Evolutionary conservation across 2,329 filamentous ascomycete genomes (phyloP), one percentile per base, ranked within the genome.

Genomic region (Fusarium oxysporum): DNA sequence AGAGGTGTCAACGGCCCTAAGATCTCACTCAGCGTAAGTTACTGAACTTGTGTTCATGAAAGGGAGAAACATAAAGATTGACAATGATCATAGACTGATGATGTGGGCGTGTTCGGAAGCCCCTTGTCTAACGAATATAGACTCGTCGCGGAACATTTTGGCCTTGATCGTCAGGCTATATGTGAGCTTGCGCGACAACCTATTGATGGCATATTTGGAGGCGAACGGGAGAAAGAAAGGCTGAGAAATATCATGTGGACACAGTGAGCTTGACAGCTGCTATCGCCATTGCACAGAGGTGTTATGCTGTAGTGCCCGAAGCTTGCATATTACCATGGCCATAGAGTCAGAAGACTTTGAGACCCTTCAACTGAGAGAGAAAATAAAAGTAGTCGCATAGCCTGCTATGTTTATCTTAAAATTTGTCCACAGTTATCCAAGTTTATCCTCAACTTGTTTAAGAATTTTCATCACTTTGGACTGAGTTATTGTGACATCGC

Each of bases 71-170:
- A 12, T 8, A 14, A 14, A 37, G 48, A 23, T 66, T 77, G 32
- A 77, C 16, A 11, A 2, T 16, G 5, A 21, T 21, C 45, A 8
- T 68, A 95, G 92, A 96, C 93, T 3, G 94, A 96, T 78, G 93
- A 96, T 76, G 92, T 96, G 14, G 94, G 93, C 4, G 90, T 96
- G 28, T 96, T 96, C 76, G 91, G 91, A 55, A 95, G 92, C 77
- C 86, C 89, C 0, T 81, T 95, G 8, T 95, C 92, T 1, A 91
- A 94, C 73, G 94, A 97, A 80, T 96, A 95, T 80, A 83, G 86
- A 12, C 87, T 96, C 5, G 92, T 92, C 7, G 90, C 92, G 3
- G 81, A 91, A 72, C 90, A 95, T 78, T 96, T 96, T 76, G 79
- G 81, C 1, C 84, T 96, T 11, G 78, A 77, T 17, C 79, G 78